Conservation (phyloP, 73 alveolate species). For the Symbiodinium natans region DNA sequence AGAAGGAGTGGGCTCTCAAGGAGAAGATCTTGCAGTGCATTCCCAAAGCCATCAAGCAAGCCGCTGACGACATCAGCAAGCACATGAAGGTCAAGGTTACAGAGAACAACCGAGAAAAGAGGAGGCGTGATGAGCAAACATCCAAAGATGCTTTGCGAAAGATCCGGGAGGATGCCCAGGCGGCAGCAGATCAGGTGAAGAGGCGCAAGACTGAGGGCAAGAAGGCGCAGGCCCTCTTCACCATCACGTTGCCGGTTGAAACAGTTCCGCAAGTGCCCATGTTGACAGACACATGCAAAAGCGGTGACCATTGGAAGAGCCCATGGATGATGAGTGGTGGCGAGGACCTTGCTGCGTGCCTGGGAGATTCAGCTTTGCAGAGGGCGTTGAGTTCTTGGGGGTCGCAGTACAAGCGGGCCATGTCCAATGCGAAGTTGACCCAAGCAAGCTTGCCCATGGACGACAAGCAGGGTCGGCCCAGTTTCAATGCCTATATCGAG, state of each 20-base stretch:
- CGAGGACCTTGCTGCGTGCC: too few species aligned
- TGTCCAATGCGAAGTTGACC: background rate
- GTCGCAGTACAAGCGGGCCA: background rate
- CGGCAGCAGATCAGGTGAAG: constrained; percentile 19
- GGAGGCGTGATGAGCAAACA: background rate
- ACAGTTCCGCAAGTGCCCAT: too few species aligned
- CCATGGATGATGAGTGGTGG: too few species aligned
- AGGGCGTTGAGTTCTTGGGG: background rate
- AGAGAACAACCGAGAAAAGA: background rate
- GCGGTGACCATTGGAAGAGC: too few species aligned
- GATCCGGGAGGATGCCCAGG: constrained; percentile 2
- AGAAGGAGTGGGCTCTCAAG: background rate
- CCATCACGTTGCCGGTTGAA: background rate
- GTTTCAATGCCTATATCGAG: too few species aligned
- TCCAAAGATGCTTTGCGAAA: background rate
- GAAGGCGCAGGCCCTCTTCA: background rate
- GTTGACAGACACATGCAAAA: too few species aligned
- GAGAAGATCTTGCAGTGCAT: background rate
- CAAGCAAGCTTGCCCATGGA: background rate
- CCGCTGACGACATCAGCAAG: constrained; percentile 13
- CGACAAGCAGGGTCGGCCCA: too few species aligned
- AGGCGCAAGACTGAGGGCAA: background rate
- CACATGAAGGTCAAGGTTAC: constrained; percentile 25
- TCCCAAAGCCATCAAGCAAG: constrained; percentile 1
- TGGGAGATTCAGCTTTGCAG: too few species aligned